Conservation (phyloP, 2,329 filamentous ascomycete genomes). For the Lecanicillium sp. region DNA sequence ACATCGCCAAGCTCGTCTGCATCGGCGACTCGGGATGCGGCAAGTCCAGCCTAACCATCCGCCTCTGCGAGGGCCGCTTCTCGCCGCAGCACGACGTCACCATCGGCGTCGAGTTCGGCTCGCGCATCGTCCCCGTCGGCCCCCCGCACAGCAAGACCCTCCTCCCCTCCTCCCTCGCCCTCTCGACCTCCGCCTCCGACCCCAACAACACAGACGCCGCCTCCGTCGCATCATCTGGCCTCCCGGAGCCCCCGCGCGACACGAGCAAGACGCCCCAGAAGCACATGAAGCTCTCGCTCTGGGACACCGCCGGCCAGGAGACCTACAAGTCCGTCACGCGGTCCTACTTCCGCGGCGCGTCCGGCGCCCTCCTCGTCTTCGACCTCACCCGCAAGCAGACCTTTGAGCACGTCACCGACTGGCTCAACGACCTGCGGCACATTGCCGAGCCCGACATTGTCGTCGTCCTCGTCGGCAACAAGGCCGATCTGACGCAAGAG, state of each 20-base stretch:
- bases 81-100: constrained; percentile 93
- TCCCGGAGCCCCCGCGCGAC: constrained; percentile 47
- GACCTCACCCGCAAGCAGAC: constrained; percentile 84
- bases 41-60: constrained; percentile 90
- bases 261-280: constrained; percentile 44
- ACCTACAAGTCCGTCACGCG: constrained; percentile 95
- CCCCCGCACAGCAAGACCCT: constrained; percentile 60
- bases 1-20: constrained; percentile 97
- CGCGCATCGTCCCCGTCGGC: constrained; percentile 83
- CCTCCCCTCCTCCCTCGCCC: constrained; percentile 21
- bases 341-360: constrained; percentile 81
- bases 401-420: constrained; percentile 82
- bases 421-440: constrained; percentile 88
- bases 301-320: constrained; percentile 96
- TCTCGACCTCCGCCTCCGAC: constrained; percentile 14
- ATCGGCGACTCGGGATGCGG: constrained; percentile 95
- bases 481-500: constrained; percentile 67
- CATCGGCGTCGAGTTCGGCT: constrained; percentile 94
- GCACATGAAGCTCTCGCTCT: constrained; percentile 89
- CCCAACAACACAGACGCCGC: constrained; percentile 14
- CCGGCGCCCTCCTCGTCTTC: constrained; percentile 75
- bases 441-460: constrained; percentile 96
- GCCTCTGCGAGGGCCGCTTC: constrained; percentile 94
- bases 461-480: constrained; percentile 92
- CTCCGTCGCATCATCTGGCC: constrained; percentile 26